These are phyloP conservation scores for Stentor coeruleus DNA, from an alignment of 73 alveolate genomes.

Conservation along the genomic window DNA sequence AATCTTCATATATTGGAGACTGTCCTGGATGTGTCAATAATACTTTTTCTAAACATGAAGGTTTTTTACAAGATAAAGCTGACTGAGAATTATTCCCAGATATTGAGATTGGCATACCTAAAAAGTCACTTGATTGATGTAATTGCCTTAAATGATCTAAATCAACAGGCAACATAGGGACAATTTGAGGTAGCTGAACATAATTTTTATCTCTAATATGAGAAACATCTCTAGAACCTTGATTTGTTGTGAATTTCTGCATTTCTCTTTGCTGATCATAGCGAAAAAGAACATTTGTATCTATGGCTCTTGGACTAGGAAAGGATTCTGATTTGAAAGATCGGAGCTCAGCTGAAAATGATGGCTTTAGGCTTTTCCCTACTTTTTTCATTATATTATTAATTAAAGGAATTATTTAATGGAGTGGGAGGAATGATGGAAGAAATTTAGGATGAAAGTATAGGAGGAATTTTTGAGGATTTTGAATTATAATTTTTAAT, in stretches of 20 bases:
- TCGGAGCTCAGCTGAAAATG: not conserved
- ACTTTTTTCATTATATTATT: not conserved
- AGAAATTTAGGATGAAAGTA: too few relatives aligned
- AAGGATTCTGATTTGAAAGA: not conserved
- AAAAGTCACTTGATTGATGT: not conserved
- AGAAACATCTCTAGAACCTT: constrained; percentile 1
- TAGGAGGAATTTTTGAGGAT: too few relatives aligned
- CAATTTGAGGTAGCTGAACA: not conserved
- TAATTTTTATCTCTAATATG: not conserved
- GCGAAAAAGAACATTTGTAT: not conserved
- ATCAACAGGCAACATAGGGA: not conserved
- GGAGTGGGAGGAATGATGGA: too few relatives aligned
- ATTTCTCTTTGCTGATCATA: not conserved
- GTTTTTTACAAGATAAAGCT: not conserved
- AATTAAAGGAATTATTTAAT: too few relatives aligned
- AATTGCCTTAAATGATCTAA: not conserved
- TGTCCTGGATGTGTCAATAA: not conserved
- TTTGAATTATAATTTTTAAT: too few relatives aligned
- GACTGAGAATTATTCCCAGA: not conserved
- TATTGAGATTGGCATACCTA: not conserved
- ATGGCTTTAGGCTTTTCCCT: not conserved
- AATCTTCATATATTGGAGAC: not conserved
- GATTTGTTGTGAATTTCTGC: not conserved
- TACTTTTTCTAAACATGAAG: not conserved
- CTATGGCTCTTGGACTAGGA: not conserved